phyloP scores from a whole-genome alignment of 1,284 basidiomycete species.

The Schizopora paradoxa region DNA sequence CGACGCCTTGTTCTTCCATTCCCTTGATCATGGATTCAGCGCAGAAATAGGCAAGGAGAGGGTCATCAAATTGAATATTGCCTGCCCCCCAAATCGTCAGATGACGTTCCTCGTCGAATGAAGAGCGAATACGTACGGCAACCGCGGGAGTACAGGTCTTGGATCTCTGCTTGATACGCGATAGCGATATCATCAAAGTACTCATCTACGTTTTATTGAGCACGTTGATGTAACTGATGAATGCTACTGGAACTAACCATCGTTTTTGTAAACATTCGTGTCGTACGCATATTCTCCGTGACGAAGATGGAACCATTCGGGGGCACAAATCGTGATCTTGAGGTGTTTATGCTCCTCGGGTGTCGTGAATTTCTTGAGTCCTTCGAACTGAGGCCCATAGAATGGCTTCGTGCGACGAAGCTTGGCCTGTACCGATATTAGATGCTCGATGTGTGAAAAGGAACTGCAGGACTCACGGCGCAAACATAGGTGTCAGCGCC shows the following conservation, averaged over 20 bases:
- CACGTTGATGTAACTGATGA: not conserved
- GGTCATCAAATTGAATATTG: constrained; percentile 72
- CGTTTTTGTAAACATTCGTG: constrained; percentile 51
- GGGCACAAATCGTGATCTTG: constrained; percentile 71
- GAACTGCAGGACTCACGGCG: constrained; percentile 21
- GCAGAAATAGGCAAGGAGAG: constrained; percentile 64
- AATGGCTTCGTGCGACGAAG: constrained; percentile 58
- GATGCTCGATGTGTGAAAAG: constrained; percentile 33
- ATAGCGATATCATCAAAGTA: constrained; percentile 68
- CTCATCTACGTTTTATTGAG: constrained; percentile 38
- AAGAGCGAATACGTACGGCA: constrained; percentile 44
- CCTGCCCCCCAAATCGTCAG: constrained; percentile 29
- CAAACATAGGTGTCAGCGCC: not conserved
- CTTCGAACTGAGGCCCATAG: constrained; percentile 56
- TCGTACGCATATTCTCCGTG: constrained; percentile 61
- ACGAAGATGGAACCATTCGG: constrained; percentile 71
- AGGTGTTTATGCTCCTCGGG: constrained; percentile 36
- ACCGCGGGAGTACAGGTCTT: constrained; percentile 65
- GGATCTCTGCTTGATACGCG: constrained; percentile 68
- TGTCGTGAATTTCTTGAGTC: constrained; percentile 46
- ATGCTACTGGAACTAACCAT: constrained; percentile 34
- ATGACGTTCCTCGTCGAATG: constrained; percentile 3
- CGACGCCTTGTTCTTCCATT: constrained; percentile 27
- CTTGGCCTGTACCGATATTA: constrained; percentile 40
- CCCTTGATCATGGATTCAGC: constrained; percentile 27